Base-by-base conservation (phyloP, 495 filamentous ascomycete species). In the Xylaria telfairii region DNA sequence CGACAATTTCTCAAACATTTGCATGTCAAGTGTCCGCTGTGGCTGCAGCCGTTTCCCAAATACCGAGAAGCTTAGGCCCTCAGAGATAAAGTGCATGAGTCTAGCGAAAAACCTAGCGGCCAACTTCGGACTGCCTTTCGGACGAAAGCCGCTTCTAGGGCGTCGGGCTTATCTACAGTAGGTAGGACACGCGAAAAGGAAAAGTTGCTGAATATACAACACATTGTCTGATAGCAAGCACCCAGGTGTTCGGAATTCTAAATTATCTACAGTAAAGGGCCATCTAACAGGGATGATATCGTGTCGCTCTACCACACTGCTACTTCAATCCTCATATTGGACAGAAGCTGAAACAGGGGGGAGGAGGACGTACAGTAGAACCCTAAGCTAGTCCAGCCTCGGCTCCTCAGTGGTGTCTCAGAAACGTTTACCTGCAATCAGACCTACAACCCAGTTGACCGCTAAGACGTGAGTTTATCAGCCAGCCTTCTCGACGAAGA, bases 261-360 rank as follows among this genome's bases (percentile, higher is more conserved):
- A 37, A 54, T 4, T 37, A 37, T 59, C 28, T 37, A 59, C 32
- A 59, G 19, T 21, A 37, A 15, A 28, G 51, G 9, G 51, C 13
- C 26, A 15, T 30, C 26, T 26, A 28, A 54, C 51, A 54, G 51
- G 51, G 51, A 54, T 54, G 13, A 30, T 30, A 30, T 30, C 49
- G 24, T n/a, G 49, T 28, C 26, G 17, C 49, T 53, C 8, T 26
- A 37, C 26, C 17, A 21, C 51, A 30, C 51, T 54, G 26, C 28
- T 54, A 21, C 56, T 59, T 59, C 56, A 10, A 59, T 59, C 34
- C 59, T 62, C 59, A 42, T 28, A 42, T 34, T 49, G 26, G 49
- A 42, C 34, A 46, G 12, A 66, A 66, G 64, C 64, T 66, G 64
- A 66, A 66, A 66, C 64, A 66, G 34, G 64, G 46, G 47, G 21